Conservation (phyloP, 441 rosid species). For the Iberis amara region DNA sequence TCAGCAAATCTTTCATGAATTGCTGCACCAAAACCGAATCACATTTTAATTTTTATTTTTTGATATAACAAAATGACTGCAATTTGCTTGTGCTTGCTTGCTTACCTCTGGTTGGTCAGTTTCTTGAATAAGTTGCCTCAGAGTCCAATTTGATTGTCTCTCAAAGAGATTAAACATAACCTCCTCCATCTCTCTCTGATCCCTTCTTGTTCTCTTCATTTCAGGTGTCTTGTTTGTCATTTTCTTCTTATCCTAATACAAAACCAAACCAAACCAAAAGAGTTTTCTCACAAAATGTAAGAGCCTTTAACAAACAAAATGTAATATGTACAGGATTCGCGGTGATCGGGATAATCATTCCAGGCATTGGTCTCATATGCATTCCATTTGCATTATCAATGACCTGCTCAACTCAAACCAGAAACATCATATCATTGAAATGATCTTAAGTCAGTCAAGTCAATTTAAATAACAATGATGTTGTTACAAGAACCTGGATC, state of each 20-base stretch:
- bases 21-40: slow-evolving; percentile 37
- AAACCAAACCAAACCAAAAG: slow-evolving; percentile 4
- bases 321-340: slow-evolving; percentile 32
- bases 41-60: not conserved
- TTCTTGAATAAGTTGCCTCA: slow-evolving; percentile 56
- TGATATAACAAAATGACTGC: not conserved
- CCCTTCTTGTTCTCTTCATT: slow-evolving; percentile 60
- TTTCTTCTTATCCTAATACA: slow-evolving; percentile 63
- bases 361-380: slow-evolving; percentile 60
- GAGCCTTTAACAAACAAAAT: not conserved
- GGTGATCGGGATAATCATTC: slow-evolving; percentile 38
- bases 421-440: slow-evolving; percentile 9
- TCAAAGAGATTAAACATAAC: slow-evolving; percentile 68
- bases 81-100: not conserved
- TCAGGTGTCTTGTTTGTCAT: slow-evolving; percentile 38
- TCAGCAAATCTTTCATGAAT: slow-evolving; percentile 62
- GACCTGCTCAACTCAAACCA: slow-evolving; percentile 39
- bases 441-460: not conserved
- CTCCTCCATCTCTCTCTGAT: slow-evolving; percentile 63
- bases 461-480: not conserved
- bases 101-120: slow-evolving; percentile 70
- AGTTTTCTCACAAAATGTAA: not conserved
- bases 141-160: slow-evolving; percentile 60
- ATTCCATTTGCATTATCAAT: slow-evolving; percentile 53
- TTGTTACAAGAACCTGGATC: slow-evolving; percentile 39